Percentiles rank a stretch among this genome's conserved stretches.
phyloP scores from a whole-genome alignment of 208 protist species.

The Naegleria lovaniensis region DNA sequence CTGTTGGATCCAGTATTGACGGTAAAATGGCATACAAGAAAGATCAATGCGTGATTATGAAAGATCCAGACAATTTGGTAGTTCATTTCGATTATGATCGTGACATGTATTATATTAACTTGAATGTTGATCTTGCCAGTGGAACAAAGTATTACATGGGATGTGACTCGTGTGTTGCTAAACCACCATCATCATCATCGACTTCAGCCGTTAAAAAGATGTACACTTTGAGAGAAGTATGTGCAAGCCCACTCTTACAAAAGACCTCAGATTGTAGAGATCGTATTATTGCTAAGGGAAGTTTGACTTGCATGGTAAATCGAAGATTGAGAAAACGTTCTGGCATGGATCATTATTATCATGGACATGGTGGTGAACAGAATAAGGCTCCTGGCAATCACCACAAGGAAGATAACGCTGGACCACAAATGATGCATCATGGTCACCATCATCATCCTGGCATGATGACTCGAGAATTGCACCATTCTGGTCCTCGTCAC shows the following conservation, averaged over 20 bases:
- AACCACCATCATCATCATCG: background rate
- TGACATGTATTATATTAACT: background rate
- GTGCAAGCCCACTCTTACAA: background rate
- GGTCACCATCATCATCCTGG: background rate
- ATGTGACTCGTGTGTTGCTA: background rate
- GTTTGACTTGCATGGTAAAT: background rate
- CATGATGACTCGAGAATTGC: background rate
- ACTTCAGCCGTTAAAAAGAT: background rate
- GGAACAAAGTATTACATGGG: background rate
- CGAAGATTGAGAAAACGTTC: background rate
- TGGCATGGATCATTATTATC: background rate
- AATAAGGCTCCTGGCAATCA: too few species aligned
- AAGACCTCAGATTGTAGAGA: background rate
- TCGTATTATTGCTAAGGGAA: background rate
- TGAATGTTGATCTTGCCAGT: background rate
- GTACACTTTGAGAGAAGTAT: background rate
- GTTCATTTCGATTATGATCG: background rate
- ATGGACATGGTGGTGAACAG: background rate
- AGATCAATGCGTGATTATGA: background rate
- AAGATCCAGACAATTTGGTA: background rate
- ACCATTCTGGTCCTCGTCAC: too few species aligned
- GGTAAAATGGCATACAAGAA: background rate
- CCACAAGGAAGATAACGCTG: too few species aligned
- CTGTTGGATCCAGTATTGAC: background rate
- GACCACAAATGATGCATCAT: background rate